Evolutionary conservation across 441 rosid species (phyloP).

Genomic region (Melastoma candidum): DNA sequence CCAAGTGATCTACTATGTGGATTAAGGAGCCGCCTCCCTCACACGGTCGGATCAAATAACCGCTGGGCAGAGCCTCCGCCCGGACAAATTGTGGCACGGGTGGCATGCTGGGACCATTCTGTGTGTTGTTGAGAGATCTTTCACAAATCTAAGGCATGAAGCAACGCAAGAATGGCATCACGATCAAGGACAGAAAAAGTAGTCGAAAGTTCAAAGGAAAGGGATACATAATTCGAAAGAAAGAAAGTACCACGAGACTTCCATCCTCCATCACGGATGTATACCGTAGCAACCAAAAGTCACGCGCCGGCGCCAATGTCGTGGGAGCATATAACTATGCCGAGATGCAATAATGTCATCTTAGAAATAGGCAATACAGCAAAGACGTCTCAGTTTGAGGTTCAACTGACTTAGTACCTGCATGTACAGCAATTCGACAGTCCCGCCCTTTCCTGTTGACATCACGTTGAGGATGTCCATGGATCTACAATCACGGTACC

Average conservation of each 20-base stretch:
- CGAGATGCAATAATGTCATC: neutral
- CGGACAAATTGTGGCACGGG: constrained; percentile 58
- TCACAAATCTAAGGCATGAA: constrained; percentile 40
- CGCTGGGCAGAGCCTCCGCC: constrained; percentile 61
- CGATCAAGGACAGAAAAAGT: neutral
- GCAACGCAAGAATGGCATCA: neutral
- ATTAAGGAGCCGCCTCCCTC: constrained; percentile 75
- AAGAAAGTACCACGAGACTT: constrained; percentile 52
- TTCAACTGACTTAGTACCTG: constrained; percentile 26
- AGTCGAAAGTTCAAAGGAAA: neutral
- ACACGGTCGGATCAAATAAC: constrained; percentile 64
- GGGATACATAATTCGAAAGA: neutral
- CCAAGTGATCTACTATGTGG: constrained; percentile 61
- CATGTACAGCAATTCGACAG: constrained; percentile 61
- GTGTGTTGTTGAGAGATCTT: constrained; percentile 59
- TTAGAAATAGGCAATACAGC: too few species aligned
- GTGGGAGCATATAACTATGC: constrained; percentile 61
- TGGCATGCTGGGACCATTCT: constrained; percentile 67
- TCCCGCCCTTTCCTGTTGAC: constrained; percentile 62
- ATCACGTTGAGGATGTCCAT: constrained; percentile 49
- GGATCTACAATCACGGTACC: constrained; percentile 60
- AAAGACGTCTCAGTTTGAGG: too few species aligned
- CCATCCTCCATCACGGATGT: constrained; percentile 72
- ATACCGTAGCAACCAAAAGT: constrained; percentile 70
- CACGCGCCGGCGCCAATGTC: constrained; percentile 72